phyloP scores from a whole-genome alignment of 345 rosid species.

The Lepidium sativum region DNA sequence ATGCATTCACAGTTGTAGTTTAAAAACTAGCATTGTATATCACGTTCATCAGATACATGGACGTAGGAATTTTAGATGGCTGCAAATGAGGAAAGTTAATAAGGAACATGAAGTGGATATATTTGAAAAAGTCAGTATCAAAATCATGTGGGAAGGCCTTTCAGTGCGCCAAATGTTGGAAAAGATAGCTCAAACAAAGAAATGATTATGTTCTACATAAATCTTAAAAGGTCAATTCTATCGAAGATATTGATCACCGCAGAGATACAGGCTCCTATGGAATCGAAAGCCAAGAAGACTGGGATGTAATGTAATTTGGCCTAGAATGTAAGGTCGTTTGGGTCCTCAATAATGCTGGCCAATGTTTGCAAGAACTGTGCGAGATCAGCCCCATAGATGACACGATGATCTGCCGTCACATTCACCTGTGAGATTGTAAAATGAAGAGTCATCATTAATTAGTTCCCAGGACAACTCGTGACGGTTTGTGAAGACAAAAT shows the following conservation, averaged over 20 bases:
- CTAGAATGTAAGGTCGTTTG: conserved; percentile 78
- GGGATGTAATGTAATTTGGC: not conserved
- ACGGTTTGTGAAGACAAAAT: not conserved
- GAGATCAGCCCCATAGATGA: conserved; percentile 90
- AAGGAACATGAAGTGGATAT: not conserved
- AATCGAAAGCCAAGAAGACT: conserved; percentile 16
- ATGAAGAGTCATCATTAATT: not conserved
- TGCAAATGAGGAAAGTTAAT: not conserved
- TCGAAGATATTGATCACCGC: conserved; percentile 20
- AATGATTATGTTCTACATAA: conserved; percentile 17
- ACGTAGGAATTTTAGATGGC: not conserved
- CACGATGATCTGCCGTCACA: conserved; percentile 88
- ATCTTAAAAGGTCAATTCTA: conserved; percentile 11
- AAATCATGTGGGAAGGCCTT: conserved; percentile 3
- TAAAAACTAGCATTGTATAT: not conserved
- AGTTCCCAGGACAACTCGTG: not conserved
- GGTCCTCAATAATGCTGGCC: conserved; percentile 78
- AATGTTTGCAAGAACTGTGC: conserved; percentile 89
- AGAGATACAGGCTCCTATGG: conserved; percentile 27
- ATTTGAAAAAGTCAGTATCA: not conserved
- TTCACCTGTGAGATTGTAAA: conserved; percentile 54
- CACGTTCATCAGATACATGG: not conserved
- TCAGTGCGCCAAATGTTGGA: conserved; percentile 5
- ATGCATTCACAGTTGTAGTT: conserved; percentile 2
- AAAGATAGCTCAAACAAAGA: conserved; percentile 3